Percentiles rank a stretch among this genome's conserved stretches.
These are phyloP conservation scores for Penicillium waksmanii DNA, from an alignment of 495 filamentous ascomycete genomes.

Conservation along the genomic window DNA sequence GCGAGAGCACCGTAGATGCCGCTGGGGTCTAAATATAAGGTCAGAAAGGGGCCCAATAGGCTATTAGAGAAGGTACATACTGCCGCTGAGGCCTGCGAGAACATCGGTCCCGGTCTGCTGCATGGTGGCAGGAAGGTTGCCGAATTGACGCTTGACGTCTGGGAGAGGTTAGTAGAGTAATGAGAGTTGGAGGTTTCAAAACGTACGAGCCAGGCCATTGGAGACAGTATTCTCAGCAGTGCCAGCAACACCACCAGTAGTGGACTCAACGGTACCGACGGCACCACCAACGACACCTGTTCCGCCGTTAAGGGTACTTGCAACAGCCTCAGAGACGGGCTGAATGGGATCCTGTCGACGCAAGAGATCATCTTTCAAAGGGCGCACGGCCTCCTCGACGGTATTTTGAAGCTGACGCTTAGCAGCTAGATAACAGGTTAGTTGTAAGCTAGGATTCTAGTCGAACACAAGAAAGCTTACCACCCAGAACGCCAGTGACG, in stretches of 20 bases:
- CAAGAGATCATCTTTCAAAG: neutral
- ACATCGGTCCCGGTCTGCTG: slow-evolving; percentile 14
- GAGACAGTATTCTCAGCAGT: slow-evolving; percentile 18
- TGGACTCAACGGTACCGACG: slow-evolving; percentile 17
- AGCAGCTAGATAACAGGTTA: neutral
- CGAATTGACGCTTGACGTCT: slow-evolving; percentile 21
- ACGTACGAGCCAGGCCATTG: slow-evolving; percentile 10
- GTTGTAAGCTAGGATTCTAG: neutral
- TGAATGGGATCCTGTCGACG: slow-evolving; percentile 10
- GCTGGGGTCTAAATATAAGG: slow-evolving; percentile 14
- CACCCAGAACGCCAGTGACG: slow-evolving; percentile 6
- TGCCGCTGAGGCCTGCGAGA: slow-evolving; percentile 21
- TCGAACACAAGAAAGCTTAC: neutral
- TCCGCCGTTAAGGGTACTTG: slow-evolving; percentile 12
- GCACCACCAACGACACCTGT: slow-evolving; percentile 10
- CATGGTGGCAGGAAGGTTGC: slow-evolving; percentile 13
- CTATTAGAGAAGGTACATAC: slow-evolving; percentile 14
- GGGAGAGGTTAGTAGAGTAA: neutral
- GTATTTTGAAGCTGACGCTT: neutral
- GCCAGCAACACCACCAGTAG: slow-evolving; percentile 14
- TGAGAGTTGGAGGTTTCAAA: neutral
- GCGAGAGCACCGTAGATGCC: slow-evolving; percentile 25
- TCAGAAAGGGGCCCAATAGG: neutral
- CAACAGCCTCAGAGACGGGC: slow-evolving; percentile 8
- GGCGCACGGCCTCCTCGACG: neutral